Percentiles rank a stretch among this genome's conserved stretches.
Evolutionary conservation across 208 protist genomes (phyloP).

Genomic region (Trypanosoma mega): DNA sequence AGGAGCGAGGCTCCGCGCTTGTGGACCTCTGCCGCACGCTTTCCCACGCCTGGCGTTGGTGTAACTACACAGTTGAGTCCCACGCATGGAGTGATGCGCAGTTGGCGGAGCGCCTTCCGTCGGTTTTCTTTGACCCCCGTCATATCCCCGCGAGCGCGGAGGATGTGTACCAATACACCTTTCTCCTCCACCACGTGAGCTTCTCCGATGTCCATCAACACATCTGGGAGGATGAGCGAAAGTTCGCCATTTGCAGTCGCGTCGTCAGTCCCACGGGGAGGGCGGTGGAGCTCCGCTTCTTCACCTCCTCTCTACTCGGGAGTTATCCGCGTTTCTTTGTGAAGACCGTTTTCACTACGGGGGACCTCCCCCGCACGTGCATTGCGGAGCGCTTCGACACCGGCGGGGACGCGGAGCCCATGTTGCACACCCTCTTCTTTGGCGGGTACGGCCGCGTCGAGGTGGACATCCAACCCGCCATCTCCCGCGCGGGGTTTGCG

Average conservation of each 20-base stretch:
- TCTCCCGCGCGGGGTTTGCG: constrained; percentile 41
- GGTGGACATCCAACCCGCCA: constrained; percentile 56
- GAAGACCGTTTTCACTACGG: constrained; percentile 55
- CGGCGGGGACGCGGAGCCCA: constrained; percentile 9
- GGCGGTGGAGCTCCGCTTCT: constrained; percentile 67
- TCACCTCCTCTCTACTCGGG: constrained; percentile 37
- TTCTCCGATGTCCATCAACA: constrained; percentile 52
- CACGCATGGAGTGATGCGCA: not conserved
- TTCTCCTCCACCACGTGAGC: constrained; percentile 58
- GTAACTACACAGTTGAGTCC: not conserved
- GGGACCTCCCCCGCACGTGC: constrained; percentile 41
- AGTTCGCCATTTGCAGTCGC: constrained; percentile 56
- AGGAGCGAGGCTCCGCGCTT: constrained; percentile 15
- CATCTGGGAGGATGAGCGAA: constrained; percentile 48
- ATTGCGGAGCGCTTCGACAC: constrained; percentile 36
- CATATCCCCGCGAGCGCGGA: not conserved
- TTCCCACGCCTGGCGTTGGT: constrained; percentile 18
- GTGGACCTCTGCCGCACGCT: constrained; percentile 15
- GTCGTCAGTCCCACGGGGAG: constrained; percentile 60
- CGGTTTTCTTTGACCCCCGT: not conserved
- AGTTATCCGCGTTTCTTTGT: constrained; percentile 59
- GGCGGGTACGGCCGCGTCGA: constrained; percentile 76
- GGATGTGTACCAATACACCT: constrained; percentile 45
- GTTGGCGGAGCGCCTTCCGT: too few relatives aligned
- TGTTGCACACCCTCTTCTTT: constrained; percentile 40